phyloP scores from a whole-genome alignment of 2,329 filamentous ascomycete genomes.

The Fusarium setosum region DNA sequence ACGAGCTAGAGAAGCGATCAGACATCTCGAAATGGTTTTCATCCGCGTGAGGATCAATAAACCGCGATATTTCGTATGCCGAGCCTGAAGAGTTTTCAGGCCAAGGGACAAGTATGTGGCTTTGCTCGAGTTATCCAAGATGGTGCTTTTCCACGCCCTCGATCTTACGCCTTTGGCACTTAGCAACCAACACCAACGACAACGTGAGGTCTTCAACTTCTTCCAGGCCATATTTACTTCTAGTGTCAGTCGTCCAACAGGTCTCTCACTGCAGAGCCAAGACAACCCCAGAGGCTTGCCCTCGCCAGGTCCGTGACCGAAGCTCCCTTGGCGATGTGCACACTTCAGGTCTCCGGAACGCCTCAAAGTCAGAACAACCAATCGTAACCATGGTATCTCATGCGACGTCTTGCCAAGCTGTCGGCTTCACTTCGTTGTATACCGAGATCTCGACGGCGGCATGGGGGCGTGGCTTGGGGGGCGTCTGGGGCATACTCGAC shows the following conservation, averaged over 20 bases:
- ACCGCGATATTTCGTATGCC: background rate
- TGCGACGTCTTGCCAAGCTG: background rate
- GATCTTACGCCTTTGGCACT: background rate
- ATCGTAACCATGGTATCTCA: background rate
- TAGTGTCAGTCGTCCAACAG: background rate
- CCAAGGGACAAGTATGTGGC: background rate
- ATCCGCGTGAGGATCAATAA: background rate
- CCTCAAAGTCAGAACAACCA: background rate
- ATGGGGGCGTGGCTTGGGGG: slow-evolving; percentile 4
- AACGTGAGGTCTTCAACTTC: background rate
- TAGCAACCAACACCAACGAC: background rate
- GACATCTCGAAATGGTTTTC: background rate
- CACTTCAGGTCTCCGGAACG: background rate
- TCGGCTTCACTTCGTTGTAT: background rate
- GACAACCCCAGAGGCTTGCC: background rate
- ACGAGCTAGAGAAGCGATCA: background rate
- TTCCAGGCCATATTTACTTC: no score
- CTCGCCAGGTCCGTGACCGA: slow-evolving; percentile 3
- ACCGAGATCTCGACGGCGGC: slow-evolving; percentile 6
- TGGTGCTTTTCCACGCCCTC: background rate
- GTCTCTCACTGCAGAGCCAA: slow-evolving; percentile 1
- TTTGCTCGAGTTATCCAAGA: background rate
- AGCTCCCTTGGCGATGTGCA: slow-evolving; percentile 4
- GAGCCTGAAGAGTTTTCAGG: background rate
- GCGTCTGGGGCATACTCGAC: background rate